Conservation (phyloP, 2,329 filamentous ascomycete species). For the Clarireedia sp. region DNA sequence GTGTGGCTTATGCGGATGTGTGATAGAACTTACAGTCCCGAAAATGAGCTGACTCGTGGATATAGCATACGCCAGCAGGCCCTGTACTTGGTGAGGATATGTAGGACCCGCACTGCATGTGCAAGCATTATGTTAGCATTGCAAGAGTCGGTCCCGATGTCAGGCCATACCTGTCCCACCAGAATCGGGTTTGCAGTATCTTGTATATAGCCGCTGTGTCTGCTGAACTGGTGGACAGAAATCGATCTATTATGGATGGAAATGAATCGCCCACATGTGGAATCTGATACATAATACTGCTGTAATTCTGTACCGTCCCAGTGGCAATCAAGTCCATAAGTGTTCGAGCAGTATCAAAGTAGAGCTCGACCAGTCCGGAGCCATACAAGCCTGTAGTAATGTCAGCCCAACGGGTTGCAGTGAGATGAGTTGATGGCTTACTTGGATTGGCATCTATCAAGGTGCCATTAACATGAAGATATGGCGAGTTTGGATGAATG, state of each 20-base stretch:
- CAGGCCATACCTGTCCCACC: background rate
- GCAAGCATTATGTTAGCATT: background rate
- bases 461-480: background rate
- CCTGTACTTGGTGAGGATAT: background rate
- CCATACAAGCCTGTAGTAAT: background rate
- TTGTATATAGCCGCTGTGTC: background rate
- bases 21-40: background rate
- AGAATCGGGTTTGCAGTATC: background rate
- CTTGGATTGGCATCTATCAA: slow-evolving; percentile 1
- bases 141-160: background rate
- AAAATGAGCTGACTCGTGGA: background rate
- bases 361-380: background rate
- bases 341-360: slow-evolving; percentile 1
- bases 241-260: background rate
- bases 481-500: background rate
- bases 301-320: background rate
- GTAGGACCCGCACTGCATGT: background rate
- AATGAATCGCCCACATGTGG: background rate
- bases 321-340: background rate
- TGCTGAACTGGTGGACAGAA: background rate
- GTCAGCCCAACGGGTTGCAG: background rate
- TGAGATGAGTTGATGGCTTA: background rate
- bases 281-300: background rate
- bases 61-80: background rate
- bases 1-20: background rate